Conservation (phyloP, 2,329 filamentous ascomycete genomes). For the Colletotrichum lindemuthianum region DNA sequence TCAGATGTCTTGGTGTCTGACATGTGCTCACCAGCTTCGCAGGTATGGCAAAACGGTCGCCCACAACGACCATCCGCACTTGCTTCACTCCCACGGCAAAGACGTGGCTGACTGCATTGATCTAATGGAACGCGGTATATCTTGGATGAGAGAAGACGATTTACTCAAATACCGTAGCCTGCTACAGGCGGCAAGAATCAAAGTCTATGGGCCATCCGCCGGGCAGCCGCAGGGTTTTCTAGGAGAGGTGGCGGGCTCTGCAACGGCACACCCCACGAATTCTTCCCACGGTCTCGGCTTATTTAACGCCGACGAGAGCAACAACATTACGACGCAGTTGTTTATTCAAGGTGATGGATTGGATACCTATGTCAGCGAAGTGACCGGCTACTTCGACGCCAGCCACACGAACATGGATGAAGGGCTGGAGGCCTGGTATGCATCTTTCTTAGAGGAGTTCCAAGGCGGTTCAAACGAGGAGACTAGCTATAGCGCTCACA, state of each 20-base stretch:
- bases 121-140: constrained; percentile 28
- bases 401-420: constrained; percentile 34
- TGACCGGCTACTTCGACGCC: constrained; percentile 34
- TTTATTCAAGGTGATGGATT: constrained; percentile 29
- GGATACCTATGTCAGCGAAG: constrained; percentile 36
- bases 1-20: background rate
- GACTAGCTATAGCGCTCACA: background rate
- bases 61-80: constrained; percentile 1
- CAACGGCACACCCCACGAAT: constrained; percentile 2
- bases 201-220: constrained; percentile 30
- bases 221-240: background rate
- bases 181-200: constrained; percentile 33
- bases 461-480: constrained; percentile 12
- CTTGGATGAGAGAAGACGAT: constrained; percentile 7
- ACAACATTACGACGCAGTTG: constrained; percentile 6
- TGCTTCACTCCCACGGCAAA: constrained; percentile 24
- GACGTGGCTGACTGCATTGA: constrained; percentile 34
- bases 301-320: background rate
- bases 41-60: constrained; percentile 22
- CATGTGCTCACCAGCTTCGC: background rate
- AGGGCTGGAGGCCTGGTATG: constrained; percentile 35
- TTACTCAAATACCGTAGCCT: constrained; percentile 29
- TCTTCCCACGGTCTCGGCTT: constrained; percentile 3
- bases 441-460: constrained; percentile 32
- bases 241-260: background rate